Conservation (phyloP, 2,329 filamentous ascomycete genomes). For the Aureobasidium sp. region DNA sequence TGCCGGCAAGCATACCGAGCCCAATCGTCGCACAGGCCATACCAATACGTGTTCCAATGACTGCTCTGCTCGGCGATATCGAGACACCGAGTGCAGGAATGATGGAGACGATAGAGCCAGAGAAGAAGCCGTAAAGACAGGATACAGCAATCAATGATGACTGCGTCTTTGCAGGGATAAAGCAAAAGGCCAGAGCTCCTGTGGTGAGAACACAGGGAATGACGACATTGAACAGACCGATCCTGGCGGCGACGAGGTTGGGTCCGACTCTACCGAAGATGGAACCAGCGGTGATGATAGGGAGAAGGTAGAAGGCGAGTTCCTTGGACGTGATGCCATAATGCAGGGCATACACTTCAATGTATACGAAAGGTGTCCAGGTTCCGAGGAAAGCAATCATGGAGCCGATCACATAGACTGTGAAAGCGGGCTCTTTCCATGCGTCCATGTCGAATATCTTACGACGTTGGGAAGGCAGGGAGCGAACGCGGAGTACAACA, state of each 20-base stretch:
- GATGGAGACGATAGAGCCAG: constrained; percentile 29
- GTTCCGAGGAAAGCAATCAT: constrained; percentile 12
- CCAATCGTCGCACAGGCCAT: constrained; percentile 30
- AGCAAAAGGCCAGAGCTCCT: constrained; percentile 28
- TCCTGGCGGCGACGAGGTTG: constrained; percentile 48
- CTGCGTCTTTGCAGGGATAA: constrained; percentile 26
- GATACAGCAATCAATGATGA: constrained; percentile 27
- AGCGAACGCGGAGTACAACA: constrained; percentile 20
- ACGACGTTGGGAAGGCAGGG: background rate
- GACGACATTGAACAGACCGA: constrained; percentile 51
- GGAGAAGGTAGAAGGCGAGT: constrained; percentile 11
- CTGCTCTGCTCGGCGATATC: constrained; percentile 27
- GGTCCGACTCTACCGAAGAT: constrained; percentile 8
- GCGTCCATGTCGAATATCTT: constrained; percentile 5
- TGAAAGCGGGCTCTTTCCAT: constrained; percentile 11
- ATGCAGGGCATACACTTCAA: background rate
- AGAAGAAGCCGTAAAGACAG: constrained; percentile 31
- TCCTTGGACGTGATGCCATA: background rate
- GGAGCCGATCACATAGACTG: constrained; percentile 7
- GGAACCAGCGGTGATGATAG: constrained; percentile 4
- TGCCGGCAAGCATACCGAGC: constrained; percentile 29
- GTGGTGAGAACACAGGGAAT: constrained; percentile 35
- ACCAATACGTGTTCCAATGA: constrained; percentile 29
- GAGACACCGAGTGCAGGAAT: constrained; percentile 28
- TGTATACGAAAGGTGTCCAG: constrained; percentile 7